Conservation (phyloP, 2,329 filamentous ascomycete species). For the Exophiala mesophila region DNA sequence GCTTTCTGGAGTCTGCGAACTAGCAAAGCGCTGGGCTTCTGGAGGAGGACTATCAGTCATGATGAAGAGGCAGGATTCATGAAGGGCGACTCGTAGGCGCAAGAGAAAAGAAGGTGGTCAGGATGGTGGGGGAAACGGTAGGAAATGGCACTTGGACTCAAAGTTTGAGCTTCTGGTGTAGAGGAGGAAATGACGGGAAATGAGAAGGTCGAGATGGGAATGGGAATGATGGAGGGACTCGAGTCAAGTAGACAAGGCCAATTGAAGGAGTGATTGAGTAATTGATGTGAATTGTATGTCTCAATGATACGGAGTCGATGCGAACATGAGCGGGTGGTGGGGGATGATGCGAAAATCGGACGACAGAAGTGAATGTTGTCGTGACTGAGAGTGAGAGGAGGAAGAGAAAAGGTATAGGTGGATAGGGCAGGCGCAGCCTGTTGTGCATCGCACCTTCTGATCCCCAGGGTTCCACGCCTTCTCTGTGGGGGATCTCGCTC, state of each 20-base stretch:
- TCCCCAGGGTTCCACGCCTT: too few species aligned
- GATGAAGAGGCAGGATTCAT: conserved; percentile 18
- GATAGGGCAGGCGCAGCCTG: not conserved
- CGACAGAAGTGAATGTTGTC: too few species aligned
- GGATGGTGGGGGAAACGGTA: conserved; percentile 12
- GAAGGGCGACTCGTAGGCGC: conserved; percentile 14
- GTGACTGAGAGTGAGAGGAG: not conserved
- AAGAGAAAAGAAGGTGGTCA: conserved; percentile 10
- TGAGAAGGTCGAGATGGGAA: too few species aligned
- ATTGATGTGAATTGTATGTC: not conserved
- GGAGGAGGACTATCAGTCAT: conserved; percentile 26
- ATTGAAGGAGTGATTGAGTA: too few species aligned
- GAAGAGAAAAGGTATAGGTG: not conserved
- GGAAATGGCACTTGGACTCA: not conserved
- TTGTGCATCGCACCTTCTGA: not conserved
- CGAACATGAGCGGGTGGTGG: too few species aligned
- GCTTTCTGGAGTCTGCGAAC: conserved; percentile 64
- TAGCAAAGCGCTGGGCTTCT: conserved; percentile 50
- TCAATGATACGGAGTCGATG: not conserved
- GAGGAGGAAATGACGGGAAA: too few species aligned
- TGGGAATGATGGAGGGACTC: not conserved
- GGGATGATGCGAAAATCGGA: too few species aligned
- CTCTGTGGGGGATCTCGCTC: too few species aligned
- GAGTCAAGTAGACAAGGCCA: not conserved
- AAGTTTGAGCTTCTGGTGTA: not conserved